Base-by-base conservation (phyloP, 1,284 basidiomycete genomes). In the Malassezia obtusa region DNA sequence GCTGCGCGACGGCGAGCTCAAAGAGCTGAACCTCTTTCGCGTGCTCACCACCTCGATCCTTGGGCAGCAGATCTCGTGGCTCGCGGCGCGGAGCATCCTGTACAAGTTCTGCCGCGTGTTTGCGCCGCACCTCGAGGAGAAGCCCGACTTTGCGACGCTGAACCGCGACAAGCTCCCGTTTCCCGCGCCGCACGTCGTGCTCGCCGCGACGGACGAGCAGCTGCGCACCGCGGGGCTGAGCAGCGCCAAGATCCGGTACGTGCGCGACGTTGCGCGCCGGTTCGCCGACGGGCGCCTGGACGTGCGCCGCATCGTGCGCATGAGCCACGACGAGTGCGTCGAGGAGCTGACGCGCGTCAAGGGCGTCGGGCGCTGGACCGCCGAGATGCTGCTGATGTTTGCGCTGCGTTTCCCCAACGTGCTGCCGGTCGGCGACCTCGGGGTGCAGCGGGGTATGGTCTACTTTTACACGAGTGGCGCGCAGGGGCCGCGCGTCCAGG, bases 1-100 rank as follows among this genome's bases (percentile, higher is more conserved):
- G 66, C 77, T 65, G 14, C 50, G 52, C 6, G 59, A 69, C 31
- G 60, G 65, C n/a, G 51, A 60, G 15, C 45, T 47, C 19, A 83
- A 86, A 64, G 77, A 77, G 28, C 61, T 71, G 35, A 65, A 72
- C 37, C 58, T 67, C 14, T 73, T 73, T 21, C 53, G 49, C 25
- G 44, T 47, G 28, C 31, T 88, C 17, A 79, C 80, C 30, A 81
- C 80, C 2, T 83, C 82, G 30, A 86, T 88, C 55, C 75, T 87
- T 2, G 86, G 84, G 0, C 88, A 90, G 75, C 89, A 95, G 75
- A 89, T 95, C 36, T 88, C 86, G 0, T 91, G 87, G 87, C 76
- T 85, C 28, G 89, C 89, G 3, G 90, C 90, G 0, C 79, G 85
- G 33, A 83, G 86, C 4, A 89, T 94, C 49, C 82, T 80, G n/a